Evolutionary conservation across 1,284 basidiomycete genomes (phyloP).

Genomic region (Phlebopus sp.): DNA sequence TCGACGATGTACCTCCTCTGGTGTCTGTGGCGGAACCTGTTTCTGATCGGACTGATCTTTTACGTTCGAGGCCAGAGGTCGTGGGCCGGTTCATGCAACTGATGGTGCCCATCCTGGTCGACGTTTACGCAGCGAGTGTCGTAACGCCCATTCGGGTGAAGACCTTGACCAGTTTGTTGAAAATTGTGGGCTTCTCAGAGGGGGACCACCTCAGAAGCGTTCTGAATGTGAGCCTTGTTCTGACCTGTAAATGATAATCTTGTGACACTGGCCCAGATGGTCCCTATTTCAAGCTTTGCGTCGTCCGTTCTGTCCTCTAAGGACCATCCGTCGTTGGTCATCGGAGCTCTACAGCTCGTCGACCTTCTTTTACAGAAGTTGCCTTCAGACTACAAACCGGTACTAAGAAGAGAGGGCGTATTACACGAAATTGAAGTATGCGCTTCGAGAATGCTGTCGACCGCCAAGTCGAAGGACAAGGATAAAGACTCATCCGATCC

Average conservation of each 20-base stretch:
- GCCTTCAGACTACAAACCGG: constrained; percentile 78
- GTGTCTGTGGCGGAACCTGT: constrained; percentile 33
- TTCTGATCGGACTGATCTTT: constrained; percentile 63
- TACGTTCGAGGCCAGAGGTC: constrained; percentile 73
- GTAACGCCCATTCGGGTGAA: constrained; percentile 82
- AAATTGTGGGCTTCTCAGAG: constrained; percentile 86
- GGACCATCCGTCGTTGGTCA: constrained; percentile 82
- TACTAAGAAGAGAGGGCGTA: constrained; percentile 90
- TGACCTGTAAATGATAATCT: constrained; percentile 1
- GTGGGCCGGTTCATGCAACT: constrained; percentile 82
- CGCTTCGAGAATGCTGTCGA: constrained; percentile 58
- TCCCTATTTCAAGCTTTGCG: constrained; percentile 89
- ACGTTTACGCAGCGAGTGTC: constrained; percentile 94
- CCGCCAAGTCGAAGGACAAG: constrained; percentile 53
- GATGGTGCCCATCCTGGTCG: constrained; percentile 88
- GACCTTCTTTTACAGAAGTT: constrained; percentile 85
- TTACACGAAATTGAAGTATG: constrained; percentile 86
- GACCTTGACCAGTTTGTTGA: constrained; percentile 81
- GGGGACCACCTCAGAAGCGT: constrained; percentile 72
- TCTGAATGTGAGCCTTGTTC: constrained; percentile 54
- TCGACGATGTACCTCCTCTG: constrained; percentile 29
- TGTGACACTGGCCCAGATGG: constrained; percentile 50
- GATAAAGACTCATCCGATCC: constrained; percentile 44
- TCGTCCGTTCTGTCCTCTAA: constrained; percentile 90
- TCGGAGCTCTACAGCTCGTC: constrained; percentile 86